Evolutionary conservation across 2,329 filamentous ascomycete genomes (phyloP), one percentile per base, ranked within the genome.

Genomic region (Magnaporthales sp.): DNA sequence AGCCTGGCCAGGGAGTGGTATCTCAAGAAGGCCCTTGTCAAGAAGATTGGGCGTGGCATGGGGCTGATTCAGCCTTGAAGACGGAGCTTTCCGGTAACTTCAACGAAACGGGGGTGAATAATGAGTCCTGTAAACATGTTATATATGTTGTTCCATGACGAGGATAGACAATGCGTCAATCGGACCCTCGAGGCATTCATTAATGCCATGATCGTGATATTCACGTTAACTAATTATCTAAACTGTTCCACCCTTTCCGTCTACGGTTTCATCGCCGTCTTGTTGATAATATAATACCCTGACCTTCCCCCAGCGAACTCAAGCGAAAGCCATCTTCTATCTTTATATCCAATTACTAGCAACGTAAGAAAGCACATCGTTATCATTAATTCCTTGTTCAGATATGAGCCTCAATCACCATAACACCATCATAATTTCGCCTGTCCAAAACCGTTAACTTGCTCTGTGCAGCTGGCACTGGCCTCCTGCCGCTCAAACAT

Each of bases 1-100:
- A 86, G 84, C 46, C 77, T 95, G 65, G 91, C 91, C 1, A 80
- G 92, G 64, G 92, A 96, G 76, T 91, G 90, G 84, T 96, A 91
- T 74, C 76, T 93, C 74, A 93, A 93, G 81, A 93, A 93, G 81
- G 91, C 90, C 9, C 78, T 94, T 64, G 88, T 90, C 62, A 86
- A 85, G 74, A 94, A 94, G 81, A 92, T 93, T 76, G 89, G 86
- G 2, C 81, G 80, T 67, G 91, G 91, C 0, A 91, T 95, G 88
- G 91, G 90, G 2, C 78, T 95, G 67, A 58, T 31, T 31, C 62
- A 63, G 29, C 30, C 13, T 13, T 63, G 30, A 63, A n/a, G 32
- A 46, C 38, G 38, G 4, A 13, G n/a, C n/a, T n/a, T 19, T 3
- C n/a, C 15, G 1, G 15, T 46, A n/a, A 2, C n/a, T 6, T 10